Evolutionary conservation across 495 filamentous ascomycete genomes (phyloP).

Genomic region (Pyronema domesticum): DNA sequence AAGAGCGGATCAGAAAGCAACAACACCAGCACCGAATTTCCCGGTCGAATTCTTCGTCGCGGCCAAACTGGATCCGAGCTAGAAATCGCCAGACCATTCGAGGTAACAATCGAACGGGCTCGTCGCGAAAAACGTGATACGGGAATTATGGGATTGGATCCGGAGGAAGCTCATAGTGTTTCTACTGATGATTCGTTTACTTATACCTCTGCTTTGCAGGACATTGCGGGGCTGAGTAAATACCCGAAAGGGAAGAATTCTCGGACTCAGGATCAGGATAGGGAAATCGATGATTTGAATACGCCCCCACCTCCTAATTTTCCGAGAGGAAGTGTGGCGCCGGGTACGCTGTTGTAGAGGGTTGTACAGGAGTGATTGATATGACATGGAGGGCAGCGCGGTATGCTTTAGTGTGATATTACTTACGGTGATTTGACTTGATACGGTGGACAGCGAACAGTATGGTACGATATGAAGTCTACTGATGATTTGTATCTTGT

Average conservation of each 20-base stretch:
- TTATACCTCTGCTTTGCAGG: background rate
- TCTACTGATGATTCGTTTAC: background rate
- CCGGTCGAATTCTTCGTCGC: background rate
- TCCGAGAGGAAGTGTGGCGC: background rate
- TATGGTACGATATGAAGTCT: too few species aligned
- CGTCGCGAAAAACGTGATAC: background rate
- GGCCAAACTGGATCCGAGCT: background rate
- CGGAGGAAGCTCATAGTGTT: background rate
- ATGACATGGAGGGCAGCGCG: too few species aligned
- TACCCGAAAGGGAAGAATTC: background rate
- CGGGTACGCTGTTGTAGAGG: background rate
- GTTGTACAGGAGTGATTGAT: background rate
- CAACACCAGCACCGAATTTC: background rate
- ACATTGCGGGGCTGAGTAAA: background rate
- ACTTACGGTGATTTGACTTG: too few species aligned
- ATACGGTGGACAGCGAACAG: too few species aligned
- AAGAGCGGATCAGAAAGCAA: background rate
- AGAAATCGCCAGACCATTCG: background rate
- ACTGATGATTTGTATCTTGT: too few species aligned
- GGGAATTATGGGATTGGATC: background rate
- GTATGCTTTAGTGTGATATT: too few species aligned
- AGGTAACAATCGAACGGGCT: background rate
- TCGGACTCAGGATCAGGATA: background rate
- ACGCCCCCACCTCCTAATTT: background rate
- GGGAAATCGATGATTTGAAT: background rate